Evolutionary conservation across 1,284 basidiomycete genomes (phyloP), one percentile per base, ranked within the genome.

Genomic region (Lentinus polychrous): DNA sequence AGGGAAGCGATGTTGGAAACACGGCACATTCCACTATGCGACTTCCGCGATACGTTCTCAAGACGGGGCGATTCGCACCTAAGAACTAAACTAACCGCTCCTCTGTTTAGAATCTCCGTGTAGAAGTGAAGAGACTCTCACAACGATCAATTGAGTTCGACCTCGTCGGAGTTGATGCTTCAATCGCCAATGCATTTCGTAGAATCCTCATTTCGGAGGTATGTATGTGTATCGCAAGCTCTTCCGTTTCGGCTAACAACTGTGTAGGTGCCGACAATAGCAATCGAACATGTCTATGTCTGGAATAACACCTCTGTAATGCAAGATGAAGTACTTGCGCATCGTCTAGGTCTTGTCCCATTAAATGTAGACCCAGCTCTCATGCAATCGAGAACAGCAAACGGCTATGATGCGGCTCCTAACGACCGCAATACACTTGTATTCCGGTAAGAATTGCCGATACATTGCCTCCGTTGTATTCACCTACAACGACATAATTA

Each of bases 301-400:
- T 97, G 86, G 83, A 89, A 97, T 72, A 99, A 99, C 68, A 98
- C 92, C 0, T 86, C 84, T 2, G 91, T 99, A 58, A 85, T 99
- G 51, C 91, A 87, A 49, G 95, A 99, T 64, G 95, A 99, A 68
- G 86, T 99, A 1, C 75, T 99, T 12, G 79, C 92, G 1, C 94
- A 97, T 52, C 81, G 95, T 27, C 64, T 99, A 1, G 95, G 96
- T 10, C 76, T 99, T 12, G 74, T 99, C 1, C 96, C 95, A 3
- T 72, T 99, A 36, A 86, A 88, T 53, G 76, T 96, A 45, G 89
- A 98, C 63, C 94, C 96, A 0, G 70, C 78, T 7, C 55, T 78
- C 6, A 67, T 89, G 54, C 72, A 76, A 18, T 53, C 51, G 42
- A 54, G 60, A 1, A 50, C 52, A 40, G 36, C 44, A 4, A 48